phyloP scores from a whole-genome alignment of 805 yeast genomes.

The Metschnikowia lachancei region DNA sequence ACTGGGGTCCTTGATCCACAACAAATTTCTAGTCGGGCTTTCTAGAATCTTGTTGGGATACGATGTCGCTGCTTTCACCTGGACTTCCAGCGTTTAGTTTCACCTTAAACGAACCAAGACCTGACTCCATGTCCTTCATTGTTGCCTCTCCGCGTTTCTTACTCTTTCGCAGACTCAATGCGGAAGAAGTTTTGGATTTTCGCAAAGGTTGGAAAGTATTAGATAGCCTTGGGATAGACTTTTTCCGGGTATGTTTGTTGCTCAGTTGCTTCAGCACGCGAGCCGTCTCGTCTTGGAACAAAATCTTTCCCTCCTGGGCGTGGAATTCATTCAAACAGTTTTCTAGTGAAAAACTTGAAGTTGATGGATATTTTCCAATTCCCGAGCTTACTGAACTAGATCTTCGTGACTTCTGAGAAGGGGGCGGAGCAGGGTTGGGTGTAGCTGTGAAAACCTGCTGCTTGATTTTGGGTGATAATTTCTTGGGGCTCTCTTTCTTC shows the following conservation, averaged over 20 bases:
- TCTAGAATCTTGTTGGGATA: neutral
- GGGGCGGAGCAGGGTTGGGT: neutral
- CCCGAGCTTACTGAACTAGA: constrained; percentile 11
- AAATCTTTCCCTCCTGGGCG: constrained; percentile 14
- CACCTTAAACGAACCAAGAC: constrained; percentile 29
- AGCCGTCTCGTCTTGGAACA: constrained; percentile 19
- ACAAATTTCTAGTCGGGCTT: neutral
- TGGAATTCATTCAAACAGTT: constrained; percentile 20
- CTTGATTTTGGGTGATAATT: neutral
- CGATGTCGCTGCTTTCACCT: neutral
- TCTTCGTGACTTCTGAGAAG: constrained; percentile 6
- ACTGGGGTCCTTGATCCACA: neutral
- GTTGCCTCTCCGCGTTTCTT: constrained; percentile 14
- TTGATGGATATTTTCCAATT: constrained; percentile 4
- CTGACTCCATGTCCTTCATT: constrained; percentile 29
- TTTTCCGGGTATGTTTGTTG: constrained; percentile 10
- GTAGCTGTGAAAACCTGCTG: neutral
- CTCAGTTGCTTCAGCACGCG: constrained; percentile 15
- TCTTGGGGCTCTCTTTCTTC: neutral
- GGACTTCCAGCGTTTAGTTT: constrained; percentile 9
- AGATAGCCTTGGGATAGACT: constrained; percentile 7
- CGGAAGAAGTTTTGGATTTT: constrained; percentile 13
- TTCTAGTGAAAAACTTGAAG: constrained; percentile 15
- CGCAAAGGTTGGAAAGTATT: constrained; percentile 9
- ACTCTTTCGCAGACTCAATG: constrained; percentile 7